Base-by-base conservation (phyloP, 306 rosid genomes). In the Trichosanthes truncata region DNA sequence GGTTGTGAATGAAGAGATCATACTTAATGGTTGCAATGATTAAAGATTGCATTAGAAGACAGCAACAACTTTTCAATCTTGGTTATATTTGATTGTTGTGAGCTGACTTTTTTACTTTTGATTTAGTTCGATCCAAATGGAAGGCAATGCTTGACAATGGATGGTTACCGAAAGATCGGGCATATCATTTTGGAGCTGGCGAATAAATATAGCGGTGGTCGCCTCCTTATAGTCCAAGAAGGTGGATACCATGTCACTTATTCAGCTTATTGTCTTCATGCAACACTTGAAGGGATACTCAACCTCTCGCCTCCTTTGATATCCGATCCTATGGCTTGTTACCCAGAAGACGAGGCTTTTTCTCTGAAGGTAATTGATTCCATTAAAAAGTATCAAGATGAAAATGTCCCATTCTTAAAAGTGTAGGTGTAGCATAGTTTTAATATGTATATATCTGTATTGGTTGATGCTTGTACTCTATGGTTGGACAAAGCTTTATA, bases 241-340 rank as follows among this genome's bases (percentile, higher is more conserved):
- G 98, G 98, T 33, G 98, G 98, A 74, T 94, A 94, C 84, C 97
- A 92, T 79, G 80, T 92, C 14, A 92, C 97, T 7, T 94, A 94
- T 81, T 87, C 97, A 73, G 96, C 98, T 68, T 92, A 92, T 85
- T 94, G 98, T 85, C 88, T 94, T 68, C 94, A 92, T 84, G 97
- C 97, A 41, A 87, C 91, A 51, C 97, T 94, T 75, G 98, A 94
- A 76, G 98, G 98, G 66, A 86, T 92, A 79, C 93, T 94, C 80
- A 84, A 89, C 83, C 91, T 91, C 14, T 86, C 89, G 53, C 21
- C 33, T 75, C 87, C 90, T 80, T 87, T 86, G 21, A 77, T 94
- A 45, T 51, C 83, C 12, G 98, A 94, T 82, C 93, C 95, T 48
- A 60, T 92, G 59, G 93, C 82, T 38, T 79, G 80, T 82, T 94